A percentile compares a stretch with the other conserved stretches of the same genome.
These are phyloP conservation scores for Pelargonium nanum DNA, from an alignment of 345 rosid species.

Conservation along the genomic window DNA sequence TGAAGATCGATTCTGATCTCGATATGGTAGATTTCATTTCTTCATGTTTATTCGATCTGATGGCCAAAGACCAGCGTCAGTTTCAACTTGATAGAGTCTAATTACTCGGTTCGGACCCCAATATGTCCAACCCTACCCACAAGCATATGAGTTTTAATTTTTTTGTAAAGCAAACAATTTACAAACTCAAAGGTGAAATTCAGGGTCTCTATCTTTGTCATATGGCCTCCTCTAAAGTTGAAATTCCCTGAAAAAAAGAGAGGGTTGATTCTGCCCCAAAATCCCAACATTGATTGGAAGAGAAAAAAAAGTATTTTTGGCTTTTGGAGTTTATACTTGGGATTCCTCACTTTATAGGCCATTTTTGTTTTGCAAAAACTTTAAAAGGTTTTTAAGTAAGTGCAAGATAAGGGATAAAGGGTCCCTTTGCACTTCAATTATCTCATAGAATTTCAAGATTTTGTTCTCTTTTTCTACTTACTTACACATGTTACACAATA, in stretches of 20 bases:
- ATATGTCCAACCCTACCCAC: no score
- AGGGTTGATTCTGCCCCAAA: constrained; percentile 9
- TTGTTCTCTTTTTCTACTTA: neutral
- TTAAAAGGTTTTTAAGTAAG: constrained; percentile 4
- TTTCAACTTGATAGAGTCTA: no score
- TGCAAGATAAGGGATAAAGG: constrained; percentile 12
- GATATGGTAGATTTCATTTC: constrained; percentile 20
- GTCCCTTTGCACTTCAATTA: constrained; percentile 8
- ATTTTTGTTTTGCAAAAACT: constrained; percentile 6
- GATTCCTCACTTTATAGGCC: constrained; percentile 45
- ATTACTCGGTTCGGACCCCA: no score
- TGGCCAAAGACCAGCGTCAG: no score
- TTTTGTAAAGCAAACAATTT: no score
- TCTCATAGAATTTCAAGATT: neutral
- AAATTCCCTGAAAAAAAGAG: constrained; percentile 2
- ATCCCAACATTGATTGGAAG: constrained; percentile 14
- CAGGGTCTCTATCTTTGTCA: no score
- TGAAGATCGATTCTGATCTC: no score
- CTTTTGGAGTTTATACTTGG: constrained; percentile 43
- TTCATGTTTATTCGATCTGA: constrained; percentile 16
- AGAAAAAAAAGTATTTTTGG: constrained; percentile 27
- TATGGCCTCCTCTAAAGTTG: constrained; percentile 37
- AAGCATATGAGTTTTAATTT: no score
- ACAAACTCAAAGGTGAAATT: no score
- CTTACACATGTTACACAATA: neutral